phyloP scores from a whole-genome alignment of 805 yeast genomes.

The Candida ipomoeae region DNA sequence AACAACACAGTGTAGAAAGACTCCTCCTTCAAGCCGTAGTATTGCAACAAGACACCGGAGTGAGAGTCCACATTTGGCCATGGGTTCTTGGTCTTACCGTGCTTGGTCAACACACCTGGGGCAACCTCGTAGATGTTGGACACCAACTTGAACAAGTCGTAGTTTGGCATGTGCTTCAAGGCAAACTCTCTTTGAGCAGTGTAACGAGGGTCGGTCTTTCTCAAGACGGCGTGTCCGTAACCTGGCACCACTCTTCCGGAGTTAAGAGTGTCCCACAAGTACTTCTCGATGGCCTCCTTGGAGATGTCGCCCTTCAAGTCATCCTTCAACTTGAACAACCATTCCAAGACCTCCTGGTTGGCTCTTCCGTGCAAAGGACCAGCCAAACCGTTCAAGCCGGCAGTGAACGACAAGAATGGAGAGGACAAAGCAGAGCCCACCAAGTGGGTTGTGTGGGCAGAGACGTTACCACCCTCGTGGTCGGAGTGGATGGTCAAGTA shows the following conservation, averaged over 20 bases:
- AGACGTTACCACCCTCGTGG: conserved; percentile 83
- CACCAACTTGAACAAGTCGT: conserved; percentile 64
- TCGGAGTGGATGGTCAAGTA: conserved; percentile 75
- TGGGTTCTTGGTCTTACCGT: conserved; percentile 84
- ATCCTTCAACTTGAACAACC: conserved; percentile 62
- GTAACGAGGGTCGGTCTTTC: conserved; percentile 81
- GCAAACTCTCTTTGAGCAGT: conserved; percentile 71
- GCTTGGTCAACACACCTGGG: conserved; percentile 68
- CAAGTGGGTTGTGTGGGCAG: conserved; percentile 77
- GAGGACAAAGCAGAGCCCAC: conserved; percentile 80
- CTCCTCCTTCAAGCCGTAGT: conserved; percentile 72
- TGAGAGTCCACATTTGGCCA: conserved; percentile 81
- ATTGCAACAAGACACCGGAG: conserved; percentile 73
- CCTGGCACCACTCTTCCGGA: conserved; percentile 82
- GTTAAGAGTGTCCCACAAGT: conserved; percentile 68
- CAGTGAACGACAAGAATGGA: conserved; percentile 70
- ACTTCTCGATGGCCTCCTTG: conserved; percentile 53
- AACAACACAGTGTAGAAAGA: conserved; percentile 76
- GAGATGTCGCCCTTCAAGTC: conserved; percentile 58
- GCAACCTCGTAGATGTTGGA: conserved; percentile 63
- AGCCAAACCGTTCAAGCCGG: conserved; percentile 79
- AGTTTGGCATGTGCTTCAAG: conserved; percentile 54
- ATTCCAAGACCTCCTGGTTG: conserved; percentile 78
- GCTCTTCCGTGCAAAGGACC: conserved; percentile 87
- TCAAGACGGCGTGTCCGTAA: conserved; percentile 82